A percentile compares a stretch with the other conserved stretches of the same genome.
phyloP scores from a whole-genome alignment of 768 basidiomycete species.

The Mycena galopus region DNA sequence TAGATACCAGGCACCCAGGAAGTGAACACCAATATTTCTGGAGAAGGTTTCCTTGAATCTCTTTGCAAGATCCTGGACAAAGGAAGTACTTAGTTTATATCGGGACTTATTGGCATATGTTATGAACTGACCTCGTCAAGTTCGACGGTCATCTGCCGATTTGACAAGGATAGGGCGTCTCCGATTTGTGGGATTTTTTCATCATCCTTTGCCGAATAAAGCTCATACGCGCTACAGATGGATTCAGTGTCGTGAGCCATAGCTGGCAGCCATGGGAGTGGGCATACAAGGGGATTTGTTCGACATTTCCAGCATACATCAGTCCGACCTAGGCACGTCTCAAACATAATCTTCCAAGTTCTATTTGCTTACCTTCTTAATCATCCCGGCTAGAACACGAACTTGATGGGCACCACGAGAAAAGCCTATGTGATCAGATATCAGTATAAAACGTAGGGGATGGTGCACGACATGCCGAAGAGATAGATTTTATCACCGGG shows the following conservation, averaged over 20 bases:
- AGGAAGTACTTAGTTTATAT: not conserved
- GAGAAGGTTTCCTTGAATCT: not conserved
- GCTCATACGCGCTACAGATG: constrained; percentile 31
- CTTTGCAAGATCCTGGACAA: not conserved
- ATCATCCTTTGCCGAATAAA: not conserved
- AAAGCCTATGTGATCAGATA: constrained; percentile 42
- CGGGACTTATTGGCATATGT: too few relatives aligned
- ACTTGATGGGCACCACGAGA: constrained; percentile 60
- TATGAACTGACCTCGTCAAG: too few relatives aligned
- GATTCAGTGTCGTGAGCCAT: too few relatives aligned
- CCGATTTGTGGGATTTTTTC: too few relatives aligned
- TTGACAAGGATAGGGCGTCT: too few relatives aligned
- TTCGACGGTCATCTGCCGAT: too few relatives aligned
- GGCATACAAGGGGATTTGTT: constrained; percentile 47
- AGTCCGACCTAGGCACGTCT: constrained; percentile 46
- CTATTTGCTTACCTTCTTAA: constrained; percentile 36
- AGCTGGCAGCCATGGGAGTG: not conserved
- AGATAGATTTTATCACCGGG: constrained; percentile 51
- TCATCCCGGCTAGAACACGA: constrained; percentile 56
- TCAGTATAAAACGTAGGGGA: too few relatives aligned
- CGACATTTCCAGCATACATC: constrained; percentile 45
- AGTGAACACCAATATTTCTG: not conserved
- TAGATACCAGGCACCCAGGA: constrained; percentile 8
- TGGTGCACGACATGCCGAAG: constrained; percentile 46
- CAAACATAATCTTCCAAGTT: not conserved